Evolutionary conservation across 2,329 filamentous ascomycete species (phyloP).

Genomic region (Cercospora sp.): DNA sequence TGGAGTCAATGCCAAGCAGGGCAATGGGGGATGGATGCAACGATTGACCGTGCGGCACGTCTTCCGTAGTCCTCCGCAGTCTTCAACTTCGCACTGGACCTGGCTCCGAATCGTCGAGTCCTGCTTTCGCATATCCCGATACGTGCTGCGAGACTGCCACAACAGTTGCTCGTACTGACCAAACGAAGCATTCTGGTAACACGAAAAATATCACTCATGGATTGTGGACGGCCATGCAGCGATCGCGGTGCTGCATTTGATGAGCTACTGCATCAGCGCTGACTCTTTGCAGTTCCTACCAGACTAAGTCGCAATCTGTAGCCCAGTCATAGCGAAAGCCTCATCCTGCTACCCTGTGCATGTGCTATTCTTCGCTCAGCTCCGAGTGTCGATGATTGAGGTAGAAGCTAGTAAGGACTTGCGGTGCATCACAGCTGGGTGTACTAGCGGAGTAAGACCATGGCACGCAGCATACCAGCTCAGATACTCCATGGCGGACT

Average conservation of each 20-base stretch:
- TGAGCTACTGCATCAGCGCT: not conserved
- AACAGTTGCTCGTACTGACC: not conserved
- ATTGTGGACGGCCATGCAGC: not conserved
- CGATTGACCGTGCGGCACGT: not conserved
- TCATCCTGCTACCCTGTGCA: not conserved
- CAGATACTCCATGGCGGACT: not conserved
- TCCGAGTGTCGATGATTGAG: not conserved
- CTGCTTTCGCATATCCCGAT: not conserved
- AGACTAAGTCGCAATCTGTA: not conserved
- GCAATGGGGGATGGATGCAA: not conserved
- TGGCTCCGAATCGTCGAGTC: not conserved
- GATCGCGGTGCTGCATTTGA: not conserved
- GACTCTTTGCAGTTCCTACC: not conserved
- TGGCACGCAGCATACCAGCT: not conserved
- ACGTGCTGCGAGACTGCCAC: not conserved
- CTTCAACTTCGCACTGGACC: not conserved
- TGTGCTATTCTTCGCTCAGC: not conserved
- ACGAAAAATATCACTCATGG: not conserved
- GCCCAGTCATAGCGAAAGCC: not conserved
- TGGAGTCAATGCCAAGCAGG: not conserved
- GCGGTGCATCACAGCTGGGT: not conserved
- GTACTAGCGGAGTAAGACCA: not conserved
- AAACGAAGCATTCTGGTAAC: not conserved
- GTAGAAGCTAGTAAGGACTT: not conserved
- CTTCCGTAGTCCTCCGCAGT: slow-evolving; percentile 1